A percentile compares a stretch with the other conserved stretches of the same genome.
These are phyloP conservation scores for Onygenales sp. DNA, from an alignment of 2,329 filamentous ascomycete species.

Conservation along the genomic window DNA sequence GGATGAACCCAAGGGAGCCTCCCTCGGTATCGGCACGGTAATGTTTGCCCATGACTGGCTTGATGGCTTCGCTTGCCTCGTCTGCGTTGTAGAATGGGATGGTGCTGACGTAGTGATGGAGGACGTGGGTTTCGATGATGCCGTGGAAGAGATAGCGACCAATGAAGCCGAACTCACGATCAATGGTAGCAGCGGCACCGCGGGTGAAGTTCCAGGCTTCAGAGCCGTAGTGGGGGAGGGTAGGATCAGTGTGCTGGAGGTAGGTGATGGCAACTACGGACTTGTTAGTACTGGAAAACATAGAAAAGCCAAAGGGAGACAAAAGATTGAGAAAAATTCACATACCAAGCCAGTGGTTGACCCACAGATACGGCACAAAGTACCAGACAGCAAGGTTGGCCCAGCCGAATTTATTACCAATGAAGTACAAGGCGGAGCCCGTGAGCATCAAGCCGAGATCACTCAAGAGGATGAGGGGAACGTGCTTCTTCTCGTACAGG, in stretches of 20 bases:
- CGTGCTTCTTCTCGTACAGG: constrained; percentile 84
- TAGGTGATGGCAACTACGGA: constrained; percentile 85
- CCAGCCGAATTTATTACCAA: constrained; percentile 73
- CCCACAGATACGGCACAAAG: constrained; percentile 88
- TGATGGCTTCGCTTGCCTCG: constrained; percentile 89
- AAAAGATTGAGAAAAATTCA: constrained; percentile 14
- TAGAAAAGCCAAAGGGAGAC: not conserved
- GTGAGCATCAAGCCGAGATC: constrained; percentile 69
- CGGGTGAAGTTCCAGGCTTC: constrained; percentile 87
- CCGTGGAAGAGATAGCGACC: constrained; percentile 85
- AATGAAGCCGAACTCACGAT: constrained; percentile 94
- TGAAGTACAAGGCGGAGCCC: constrained; percentile 51
- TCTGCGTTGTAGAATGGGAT: constrained; percentile 97
- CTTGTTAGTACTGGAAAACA: not conserved
- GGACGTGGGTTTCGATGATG: constrained; percentile 94
- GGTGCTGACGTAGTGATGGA: constrained; percentile 92
- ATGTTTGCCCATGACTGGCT: constrained; percentile 88
- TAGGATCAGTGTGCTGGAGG: constrained; percentile 93
- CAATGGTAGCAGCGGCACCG: constrained; percentile 88
- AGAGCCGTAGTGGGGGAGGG: constrained; percentile 82
- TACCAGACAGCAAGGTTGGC: constrained; percentile 91
- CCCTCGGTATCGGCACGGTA: constrained; percentile 75
- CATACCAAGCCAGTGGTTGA: constrained; percentile 98
- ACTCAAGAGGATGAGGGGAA: constrained; percentile 74
- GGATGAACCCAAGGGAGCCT: constrained; percentile 74